A percentile compares a stretch with the other conserved stretches of the same genome.
Evolutionary conservation across 805 yeast species (phyloP).

Genomic region (Cyberlindnera japonica): DNA sequence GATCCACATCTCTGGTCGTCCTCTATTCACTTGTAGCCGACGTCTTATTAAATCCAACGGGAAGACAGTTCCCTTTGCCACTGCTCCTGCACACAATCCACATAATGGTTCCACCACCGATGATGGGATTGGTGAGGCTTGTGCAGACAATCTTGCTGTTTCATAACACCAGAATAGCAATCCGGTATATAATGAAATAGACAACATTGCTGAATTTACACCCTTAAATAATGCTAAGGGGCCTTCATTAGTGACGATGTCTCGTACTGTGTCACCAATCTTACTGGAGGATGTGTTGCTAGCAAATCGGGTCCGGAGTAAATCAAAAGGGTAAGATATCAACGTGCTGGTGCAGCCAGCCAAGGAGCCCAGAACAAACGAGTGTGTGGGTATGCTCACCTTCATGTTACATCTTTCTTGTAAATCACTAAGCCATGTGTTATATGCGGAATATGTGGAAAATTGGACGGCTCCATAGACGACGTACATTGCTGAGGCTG

Average conservation of each 20-base stretch:
- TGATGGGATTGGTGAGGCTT: slow-evolving; percentile 12
- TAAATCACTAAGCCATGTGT: slow-evolving; percentile 37
- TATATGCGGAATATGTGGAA: slow-evolving; percentile 59
- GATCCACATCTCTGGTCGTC: slow-evolving; percentile 29
- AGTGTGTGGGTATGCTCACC: slow-evolving; percentile 30
- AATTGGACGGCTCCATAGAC: slow-evolving; percentile 86
- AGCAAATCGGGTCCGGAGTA: slow-evolving; percentile 82
- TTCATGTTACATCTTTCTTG: slow-evolving; percentile 17
- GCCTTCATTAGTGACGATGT: slow-evolving; percentile 40
- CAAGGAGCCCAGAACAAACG: slow-evolving; percentile 61
- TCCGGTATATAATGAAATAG: slow-evolving; percentile 71
- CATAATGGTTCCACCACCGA: slow-evolving; percentile 47
- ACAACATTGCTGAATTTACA: slow-evolving; percentile 45
- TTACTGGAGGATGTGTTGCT: slow-evolving; percentile 42
- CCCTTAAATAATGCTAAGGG: slow-evolving; percentile 48
- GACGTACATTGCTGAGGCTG: slow-evolving; percentile 84
- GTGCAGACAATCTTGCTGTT: slow-evolving; percentile 21
- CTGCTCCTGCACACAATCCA: slow-evolving; percentile 72
- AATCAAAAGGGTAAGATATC: slow-evolving; percentile 83
- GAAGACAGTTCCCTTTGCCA: slow-evolving; percentile 70
- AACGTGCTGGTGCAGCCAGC: slow-evolving; percentile 76
- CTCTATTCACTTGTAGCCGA: slow-evolving; percentile 62
- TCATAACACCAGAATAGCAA: slow-evolving; percentile 71
- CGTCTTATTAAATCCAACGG: slow-evolving; percentile 85
- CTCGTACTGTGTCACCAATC: slow-evolving; percentile 27